phyloP scores from a whole-genome alignment of 108 stramenopile genomes.

The Chaetoceros muelleri region DNA sequence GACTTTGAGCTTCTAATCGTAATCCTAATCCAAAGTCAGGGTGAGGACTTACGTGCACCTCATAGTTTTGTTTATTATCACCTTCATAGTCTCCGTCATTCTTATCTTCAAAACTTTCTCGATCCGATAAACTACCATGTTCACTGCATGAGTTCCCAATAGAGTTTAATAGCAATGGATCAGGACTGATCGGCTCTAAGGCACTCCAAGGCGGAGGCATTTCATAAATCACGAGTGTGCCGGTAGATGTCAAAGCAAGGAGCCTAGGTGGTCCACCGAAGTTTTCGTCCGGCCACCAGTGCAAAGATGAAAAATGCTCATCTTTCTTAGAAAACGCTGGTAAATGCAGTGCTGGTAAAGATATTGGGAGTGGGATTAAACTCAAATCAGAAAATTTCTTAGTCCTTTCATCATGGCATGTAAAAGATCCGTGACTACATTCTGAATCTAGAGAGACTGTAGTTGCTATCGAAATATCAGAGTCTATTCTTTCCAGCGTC shows the following conservation, averaged over 20 bases:
- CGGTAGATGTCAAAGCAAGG: conserved; percentile 38
- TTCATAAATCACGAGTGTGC: conserved; percentile 54
- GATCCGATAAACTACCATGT: conserved; percentile 1
- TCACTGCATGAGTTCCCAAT: conserved; percentile 14
- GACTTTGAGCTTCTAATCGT: conserved; percentile 59
- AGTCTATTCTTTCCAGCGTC: conserved; percentile 13
- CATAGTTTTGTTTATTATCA: conserved; percentile 31
- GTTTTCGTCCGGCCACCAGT: conserved; percentile 71
- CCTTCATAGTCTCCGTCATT: conserved; percentile 17
- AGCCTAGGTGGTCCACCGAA: conserved; percentile 62
- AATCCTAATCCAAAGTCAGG: conserved; percentile 80
- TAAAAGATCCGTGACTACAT: neutral
- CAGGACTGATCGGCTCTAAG: conserved; percentile 68
- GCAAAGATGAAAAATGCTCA: conserved; percentile 22
- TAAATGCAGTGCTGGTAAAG: conserved; percentile 44
- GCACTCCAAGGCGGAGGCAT: conserved; percentile 69
- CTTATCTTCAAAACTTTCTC: conserved; percentile 6
- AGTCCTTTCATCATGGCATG: neutral
- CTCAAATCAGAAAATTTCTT: conserved; percentile 44
- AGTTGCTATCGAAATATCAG: conserved; percentile 2
- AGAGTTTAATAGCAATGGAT: conserved; percentile 34
- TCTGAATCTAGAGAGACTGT: conserved; percentile 1
- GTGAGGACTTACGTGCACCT: conserved; percentile 61
- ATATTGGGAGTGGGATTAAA: conserved; percentile 44
- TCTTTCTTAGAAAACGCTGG: conserved; percentile 22